phyloP scores from a whole-genome alignment of 805 yeast species.

The Pichia exigua region DNA sequence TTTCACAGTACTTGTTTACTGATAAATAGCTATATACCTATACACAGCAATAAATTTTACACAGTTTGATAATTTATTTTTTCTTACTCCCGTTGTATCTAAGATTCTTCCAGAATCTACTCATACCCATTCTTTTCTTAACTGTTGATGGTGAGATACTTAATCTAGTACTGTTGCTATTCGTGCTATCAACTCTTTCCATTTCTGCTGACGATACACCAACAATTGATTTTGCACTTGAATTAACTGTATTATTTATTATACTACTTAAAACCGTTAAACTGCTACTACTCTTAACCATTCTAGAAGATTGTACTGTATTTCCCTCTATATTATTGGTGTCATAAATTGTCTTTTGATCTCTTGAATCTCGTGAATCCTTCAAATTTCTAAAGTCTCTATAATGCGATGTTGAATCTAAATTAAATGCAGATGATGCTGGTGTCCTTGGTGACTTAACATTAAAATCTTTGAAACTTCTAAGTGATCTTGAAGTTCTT shows the following conservation, averaged over 20 bases:
- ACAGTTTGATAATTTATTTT: not conserved
- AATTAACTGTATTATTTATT: slow-evolving; percentile 5
- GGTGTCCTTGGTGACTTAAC: slow-evolving; percentile 3
- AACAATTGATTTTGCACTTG: not conserved
- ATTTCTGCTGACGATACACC: not conserved
- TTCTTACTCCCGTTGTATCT: not conserved
- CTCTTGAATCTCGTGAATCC: not conserved
- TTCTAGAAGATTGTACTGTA: not conserved
- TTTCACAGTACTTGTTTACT: not conserved
- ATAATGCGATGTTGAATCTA: not conserved
- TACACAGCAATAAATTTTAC: not conserved
- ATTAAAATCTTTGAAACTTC: not conserved
- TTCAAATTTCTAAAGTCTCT: not conserved
- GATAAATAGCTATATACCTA: not conserved
- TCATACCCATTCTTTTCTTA: not conserved
- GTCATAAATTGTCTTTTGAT: not conserved
- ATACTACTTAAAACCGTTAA: slow-evolving; percentile 6
- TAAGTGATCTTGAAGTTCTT: slow-evolving; percentile 5
- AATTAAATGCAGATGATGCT: not conserved
- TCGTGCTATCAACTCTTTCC: not conserved
- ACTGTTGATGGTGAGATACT: not conserved
- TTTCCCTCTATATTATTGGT: not conserved
- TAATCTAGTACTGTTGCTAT: not conserved
- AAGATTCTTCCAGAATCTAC: slow-evolving; percentile 6
- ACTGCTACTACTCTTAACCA: not conserved